Evolutionary conservation across 1,284 basidiomycete species (phyloP), one percentile per base, ranked within the genome.

Genomic region (Cutaneotrichosporon mucoides): DNA sequence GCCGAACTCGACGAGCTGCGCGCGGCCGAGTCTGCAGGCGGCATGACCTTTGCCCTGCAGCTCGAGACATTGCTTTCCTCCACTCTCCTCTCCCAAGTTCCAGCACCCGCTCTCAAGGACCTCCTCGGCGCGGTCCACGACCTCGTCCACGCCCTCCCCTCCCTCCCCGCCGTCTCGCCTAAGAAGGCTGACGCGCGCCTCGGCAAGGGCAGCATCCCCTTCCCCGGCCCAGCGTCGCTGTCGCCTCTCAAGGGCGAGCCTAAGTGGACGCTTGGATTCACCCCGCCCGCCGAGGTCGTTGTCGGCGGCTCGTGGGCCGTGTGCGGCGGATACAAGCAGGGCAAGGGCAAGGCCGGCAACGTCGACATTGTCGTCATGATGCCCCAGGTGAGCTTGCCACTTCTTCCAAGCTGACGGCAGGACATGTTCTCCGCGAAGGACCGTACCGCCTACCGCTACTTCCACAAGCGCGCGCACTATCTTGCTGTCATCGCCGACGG

Each of bases 391-490:
- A 67, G 88, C 68, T 8, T 2, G n/a, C n/a, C n/a, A n/a, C n/a
- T n/a, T n/a, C n/a, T n/a, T n/a, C n/a, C n/a, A n/a, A 37, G 49
- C 52, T 56, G 52, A 61, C 43, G 6, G 24, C 61, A 75, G 75
- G 54, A 57, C 33, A 66, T 97, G 34, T 93, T 99, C 70, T 92
- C 96, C 79, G 90, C 94, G 67, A 99, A 98, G 75, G 95, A 99
- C 73, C 90, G 93, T 66, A 80, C 93, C 57, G 89, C 94, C 72
- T 85, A 86, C 40, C 85, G 96, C 15, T 94, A 90, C 77, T 94
- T 95, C 73, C 88, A 95, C 75, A 99, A 99, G 76, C 83, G 90
- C 46, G 88, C 90, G 0, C 94, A 89, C 73, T 99, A 93, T 78
- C 83, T 98, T 11, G 88, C 92, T 6, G 84, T 84, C 4, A 81